Evolutionary conservation across 2,329 filamentous ascomycete genomes (phyloP).

Genomic region (Apiospora phragmitis): DNA sequence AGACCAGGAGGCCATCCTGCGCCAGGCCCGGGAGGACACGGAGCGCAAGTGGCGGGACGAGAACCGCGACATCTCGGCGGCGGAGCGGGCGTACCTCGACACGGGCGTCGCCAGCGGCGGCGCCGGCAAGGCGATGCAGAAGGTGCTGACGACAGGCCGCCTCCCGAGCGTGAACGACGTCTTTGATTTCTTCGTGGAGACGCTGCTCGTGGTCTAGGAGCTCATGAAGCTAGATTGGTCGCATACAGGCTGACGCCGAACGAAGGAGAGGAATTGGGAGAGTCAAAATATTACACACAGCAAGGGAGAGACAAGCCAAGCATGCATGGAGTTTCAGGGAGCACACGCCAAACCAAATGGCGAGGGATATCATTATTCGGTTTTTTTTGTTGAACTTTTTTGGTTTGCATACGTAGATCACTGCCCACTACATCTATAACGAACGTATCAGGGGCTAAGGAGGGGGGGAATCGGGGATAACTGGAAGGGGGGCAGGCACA

Average conservation of each 20-base stretch:
- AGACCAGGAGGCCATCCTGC: conserved; percentile 67
- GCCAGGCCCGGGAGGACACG: conserved; percentile 68
- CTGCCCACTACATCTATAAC: not conserved
- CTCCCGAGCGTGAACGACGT: conserved; percentile 30
- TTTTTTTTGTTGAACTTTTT: not conserved
- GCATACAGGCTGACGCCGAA: not conserved
- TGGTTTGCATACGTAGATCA: not conserved
- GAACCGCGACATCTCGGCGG: conserved; percentile 54
- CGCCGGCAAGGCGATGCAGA: conserved; percentile 17
- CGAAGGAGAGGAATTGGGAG: not conserved
- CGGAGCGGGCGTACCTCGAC: conserved; percentile 58
- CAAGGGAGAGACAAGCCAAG: not conserved
- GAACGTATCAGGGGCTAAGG: not conserved
- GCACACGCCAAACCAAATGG: not conserved
- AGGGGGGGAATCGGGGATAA: not conserved
- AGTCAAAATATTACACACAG: not conserved
- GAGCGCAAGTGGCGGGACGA: conserved; percentile 73
- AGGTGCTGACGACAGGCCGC: conserved; percentile 21
- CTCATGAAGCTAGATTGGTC: not conserved
- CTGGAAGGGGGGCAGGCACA: not conserved
- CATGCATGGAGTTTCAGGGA: conserved; percentile 3
- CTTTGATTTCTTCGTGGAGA: conserved; percentile 31
- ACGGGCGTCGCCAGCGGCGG: conserved; percentile 42
- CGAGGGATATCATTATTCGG: not conserved
- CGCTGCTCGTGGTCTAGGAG: conserved; percentile 23